A percentile compares a stretch with the other conserved stretches of the same genome.
Evolutionary conservation across 257 asterid species (phyloP).

Genomic region (Solanum piurae): DNA sequence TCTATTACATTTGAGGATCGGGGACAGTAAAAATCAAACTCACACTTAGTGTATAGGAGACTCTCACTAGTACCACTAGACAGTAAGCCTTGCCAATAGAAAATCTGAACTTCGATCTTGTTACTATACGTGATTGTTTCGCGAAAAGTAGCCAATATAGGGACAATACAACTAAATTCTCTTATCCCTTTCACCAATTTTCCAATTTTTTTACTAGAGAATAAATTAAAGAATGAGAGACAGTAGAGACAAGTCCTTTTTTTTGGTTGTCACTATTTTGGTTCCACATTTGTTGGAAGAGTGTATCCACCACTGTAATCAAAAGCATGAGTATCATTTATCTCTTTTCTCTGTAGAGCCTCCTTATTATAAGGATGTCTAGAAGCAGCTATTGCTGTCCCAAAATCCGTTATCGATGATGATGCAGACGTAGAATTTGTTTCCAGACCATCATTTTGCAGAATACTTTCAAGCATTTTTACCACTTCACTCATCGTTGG

Average conservation of each 20-base stretch:
- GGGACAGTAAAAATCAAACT: neutral
- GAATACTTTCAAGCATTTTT: constrained; percentile 52
- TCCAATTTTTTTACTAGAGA: neutral
- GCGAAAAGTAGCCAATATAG: neutral
- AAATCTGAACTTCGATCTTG: neutral
- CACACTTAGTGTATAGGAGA: neutral
- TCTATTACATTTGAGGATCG: neutral
- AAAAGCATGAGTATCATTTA: constrained; percentile 27
- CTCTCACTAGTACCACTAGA: neutral
- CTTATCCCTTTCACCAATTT: neutral
- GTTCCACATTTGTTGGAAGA: constrained; percentile 40
- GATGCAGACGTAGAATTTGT: constrained; percentile 72
- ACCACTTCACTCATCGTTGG: constrained; percentile 86
- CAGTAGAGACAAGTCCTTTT: neutral
- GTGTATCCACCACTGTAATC: constrained; percentile 48
- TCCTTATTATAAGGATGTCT: constrained; percentile 53
- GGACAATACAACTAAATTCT: neutral
- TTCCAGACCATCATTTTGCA: constrained; percentile 61
- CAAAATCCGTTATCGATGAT: constrained; percentile 73
- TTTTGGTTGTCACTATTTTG: constrained; percentile 16
- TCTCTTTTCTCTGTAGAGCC: constrained; percentile 22
- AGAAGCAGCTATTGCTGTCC: constrained; percentile 22
- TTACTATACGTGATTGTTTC: neutral
- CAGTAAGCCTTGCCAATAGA: neutral
- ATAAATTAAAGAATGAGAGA: neutral